Conservation (phyloP, 495 filamentous ascomycete species). For the Barbatosphaeria neglecta region DNA sequence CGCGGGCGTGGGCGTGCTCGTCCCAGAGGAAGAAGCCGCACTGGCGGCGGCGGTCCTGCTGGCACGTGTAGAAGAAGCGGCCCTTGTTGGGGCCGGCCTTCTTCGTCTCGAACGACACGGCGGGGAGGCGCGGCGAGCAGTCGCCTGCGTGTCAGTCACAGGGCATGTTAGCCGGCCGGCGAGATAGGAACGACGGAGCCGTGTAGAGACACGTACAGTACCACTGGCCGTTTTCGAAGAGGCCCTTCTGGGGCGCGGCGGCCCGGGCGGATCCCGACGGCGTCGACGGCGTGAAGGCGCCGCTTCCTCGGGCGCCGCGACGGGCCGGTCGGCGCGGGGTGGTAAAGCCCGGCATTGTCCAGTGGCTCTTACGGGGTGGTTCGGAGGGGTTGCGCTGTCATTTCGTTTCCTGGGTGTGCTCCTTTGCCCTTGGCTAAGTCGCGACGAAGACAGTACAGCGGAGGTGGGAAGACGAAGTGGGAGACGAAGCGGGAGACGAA, state of each 20-base stretch:
- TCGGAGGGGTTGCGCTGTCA: too few species aligned
- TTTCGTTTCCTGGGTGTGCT: too few species aligned
- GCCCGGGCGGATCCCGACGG: conserved; percentile 19
- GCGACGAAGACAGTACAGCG: too few species aligned
- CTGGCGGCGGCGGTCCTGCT: conserved; percentile 30
- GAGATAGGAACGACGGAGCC: not conserved
- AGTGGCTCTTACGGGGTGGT: too few species aligned
- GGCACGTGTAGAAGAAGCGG: conserved; percentile 59
- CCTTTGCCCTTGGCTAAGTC: too few species aligned
- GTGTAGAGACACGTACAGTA: not conserved
- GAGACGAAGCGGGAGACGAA: too few species aligned
- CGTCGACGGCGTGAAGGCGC: conserved; percentile 15
- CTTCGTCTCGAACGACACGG: conserved; percentile 47
- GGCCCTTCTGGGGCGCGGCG: conserved; percentile 41
- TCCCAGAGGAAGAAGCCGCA: conserved; percentile 68
- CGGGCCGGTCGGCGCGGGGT: conserved; percentile 1
- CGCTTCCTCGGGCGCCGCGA: too few species aligned
- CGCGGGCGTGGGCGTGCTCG: conserved; percentile 46
- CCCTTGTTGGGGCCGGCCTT: conserved; percentile 57
- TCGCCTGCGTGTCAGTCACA: conserved; percentile 45
- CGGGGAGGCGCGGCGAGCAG: conserved; percentile 51
- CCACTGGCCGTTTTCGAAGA: conserved; percentile 46
- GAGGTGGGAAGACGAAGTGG: too few species aligned
- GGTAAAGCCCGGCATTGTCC: conserved; percentile 9
- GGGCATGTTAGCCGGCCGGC: not conserved